Evolutionary conservation across 441 rosid genomes (phyloP), one percentile per base, ranked within the genome.

Genomic region (Geranium incanum): DNA sequence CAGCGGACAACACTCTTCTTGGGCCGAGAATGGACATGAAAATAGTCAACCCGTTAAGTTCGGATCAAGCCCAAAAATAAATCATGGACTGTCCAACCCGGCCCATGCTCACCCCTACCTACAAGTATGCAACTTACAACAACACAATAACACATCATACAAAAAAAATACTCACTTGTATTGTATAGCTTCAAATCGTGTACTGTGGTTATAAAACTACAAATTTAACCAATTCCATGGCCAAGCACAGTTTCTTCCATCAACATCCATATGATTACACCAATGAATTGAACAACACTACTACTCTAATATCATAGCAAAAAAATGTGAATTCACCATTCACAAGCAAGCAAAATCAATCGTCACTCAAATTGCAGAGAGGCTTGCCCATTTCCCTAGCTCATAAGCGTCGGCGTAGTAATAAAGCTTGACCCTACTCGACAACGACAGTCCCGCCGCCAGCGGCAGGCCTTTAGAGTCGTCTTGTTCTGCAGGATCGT

Each of bases 311-410:
- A 72, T 66, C 77, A 78, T 81, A 81, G 74, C 70, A 72, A 71
- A 78, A 15, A 68, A 67, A 69, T 28, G 28, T 38, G 15, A 6
- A 67, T 11, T 55, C 68, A 68, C 9, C 41, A 67, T 67, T 68
- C 36, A 68, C 75, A 75, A 69, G 57, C 69, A 74, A 73, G 33
- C 16, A 63, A n/a, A 13, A 21, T 18, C 36, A 5, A 41, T 66
- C 9, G 45, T 19, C 6, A 9, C 65, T 89, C 84, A 95, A 64
- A 82, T 82, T 50, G 81, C 79, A 0, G 97, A 87, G 68, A 92
- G 94, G 69, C 87, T 89, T 66, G 92, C 95, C 99, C 99, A 95
- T 81, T 88, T 95, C 68, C 97, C 99, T 13, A 89, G 85, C 66
- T 95, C 98, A 28, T 83, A 82, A 28, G 96, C 93, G 83, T 95